These are phyloP conservation scores for Rhododendron molle DNA, from an alignment of 148 eudicot genomes.

Conservation along the genomic window DNA sequence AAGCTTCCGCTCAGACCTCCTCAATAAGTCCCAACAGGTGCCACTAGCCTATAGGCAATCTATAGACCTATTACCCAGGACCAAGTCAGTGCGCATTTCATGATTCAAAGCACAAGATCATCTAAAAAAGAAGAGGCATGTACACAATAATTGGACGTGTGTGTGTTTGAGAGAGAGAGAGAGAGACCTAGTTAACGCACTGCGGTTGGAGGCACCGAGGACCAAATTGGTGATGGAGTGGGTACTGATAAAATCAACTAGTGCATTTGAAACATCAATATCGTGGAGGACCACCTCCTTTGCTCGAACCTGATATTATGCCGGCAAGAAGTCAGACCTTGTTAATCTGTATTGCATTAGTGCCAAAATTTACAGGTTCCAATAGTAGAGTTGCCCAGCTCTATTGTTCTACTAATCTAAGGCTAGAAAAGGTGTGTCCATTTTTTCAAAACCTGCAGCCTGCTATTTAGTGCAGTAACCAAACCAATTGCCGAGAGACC, in stretches of 20 bases:
- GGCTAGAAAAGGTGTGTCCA: not conserved
- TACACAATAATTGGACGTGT: not conserved
- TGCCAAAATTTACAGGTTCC: not conserved
- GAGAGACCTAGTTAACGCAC: slow-evolving; percentile 42
- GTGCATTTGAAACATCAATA: slow-evolving; percentile 43
- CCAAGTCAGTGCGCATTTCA: not conserved
- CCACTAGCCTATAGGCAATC: not conserved
- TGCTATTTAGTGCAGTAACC: not conserved
- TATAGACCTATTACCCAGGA: not conserved
- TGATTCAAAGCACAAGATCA: not conserved
- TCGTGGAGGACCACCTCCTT: slow-evolving; percentile 63
- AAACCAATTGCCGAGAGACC: not conserved
- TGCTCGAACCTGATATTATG: slow-evolving; percentile 42
- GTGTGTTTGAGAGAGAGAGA: slow-evolving; percentile 6
- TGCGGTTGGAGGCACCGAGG: slow-evolving; percentile 58
- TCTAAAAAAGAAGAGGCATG: not conserved
- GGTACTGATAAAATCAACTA: slow-evolving; percentile 36
- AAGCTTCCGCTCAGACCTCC: not conserved
- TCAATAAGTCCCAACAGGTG: not conserved
- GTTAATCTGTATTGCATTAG: not conserved
- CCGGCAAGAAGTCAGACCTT: not conserved
- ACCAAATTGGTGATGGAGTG: slow-evolving; percentile 39
- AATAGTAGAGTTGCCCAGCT: not conserved
- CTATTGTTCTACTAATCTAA: not conserved
- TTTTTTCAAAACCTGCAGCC: not conserved